Evolutionary conservation across 2,329 filamentous ascomycete species (phyloP).

Genomic region (Clathrospora elynae): DNA sequence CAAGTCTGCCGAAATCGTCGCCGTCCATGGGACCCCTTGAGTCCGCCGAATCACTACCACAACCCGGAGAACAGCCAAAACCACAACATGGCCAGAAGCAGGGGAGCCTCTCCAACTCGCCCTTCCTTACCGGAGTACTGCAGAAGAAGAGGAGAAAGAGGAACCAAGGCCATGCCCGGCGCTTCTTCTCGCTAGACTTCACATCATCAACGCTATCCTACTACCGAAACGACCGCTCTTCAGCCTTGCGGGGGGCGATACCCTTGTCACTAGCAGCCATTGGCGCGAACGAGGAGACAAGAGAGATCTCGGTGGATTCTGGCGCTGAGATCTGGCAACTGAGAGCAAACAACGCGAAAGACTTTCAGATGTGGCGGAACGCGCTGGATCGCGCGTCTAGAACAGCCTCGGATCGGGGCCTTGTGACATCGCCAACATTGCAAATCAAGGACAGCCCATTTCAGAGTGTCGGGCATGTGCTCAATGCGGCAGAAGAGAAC

Average conservation of each 20-base stretch:
- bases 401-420: slow-evolving; percentile 33
- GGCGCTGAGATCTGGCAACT: slow-evolving; percentile 97
- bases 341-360: slow-evolving; percentile 77
- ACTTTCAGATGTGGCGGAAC: slow-evolving; percentile 85
- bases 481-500: slow-evolving; percentile 65
- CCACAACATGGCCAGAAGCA: slow-evolving; percentile 41
- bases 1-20: slow-evolving; percentile 47
- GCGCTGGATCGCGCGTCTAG: slow-evolving; percentile 84
- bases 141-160: slow-evolving; percentile 91
- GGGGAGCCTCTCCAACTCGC: slow-evolving; percentile 39
- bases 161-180: slow-evolving; percentile 87
- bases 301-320: slow-evolving; percentile 95
- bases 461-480: slow-evolving; percentile 23
- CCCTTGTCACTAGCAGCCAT: slow-evolving; percentile 90
- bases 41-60: slow-evolving; percentile 58
- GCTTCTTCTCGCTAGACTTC: slow-evolving; percentile 96
- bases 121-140: slow-evolving; percentile 81
- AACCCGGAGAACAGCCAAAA: slow-evolving; percentile 49
- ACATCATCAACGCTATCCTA: slow-evolving; percentile 94
- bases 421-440: slow-evolving; percentile 35
- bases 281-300: slow-evolving; percentile 81
- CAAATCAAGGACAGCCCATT: slow-evolving; percentile 34
- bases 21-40: slow-evolving; percentile 52
- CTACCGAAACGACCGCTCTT: slow-evolving; percentile 92
- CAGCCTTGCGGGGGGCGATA: slow-evolving; percentile 87